phyloP scores from a whole-genome alignment of 768 basidiomycete genomes.

The Lentinula guzmanii region DNA sequence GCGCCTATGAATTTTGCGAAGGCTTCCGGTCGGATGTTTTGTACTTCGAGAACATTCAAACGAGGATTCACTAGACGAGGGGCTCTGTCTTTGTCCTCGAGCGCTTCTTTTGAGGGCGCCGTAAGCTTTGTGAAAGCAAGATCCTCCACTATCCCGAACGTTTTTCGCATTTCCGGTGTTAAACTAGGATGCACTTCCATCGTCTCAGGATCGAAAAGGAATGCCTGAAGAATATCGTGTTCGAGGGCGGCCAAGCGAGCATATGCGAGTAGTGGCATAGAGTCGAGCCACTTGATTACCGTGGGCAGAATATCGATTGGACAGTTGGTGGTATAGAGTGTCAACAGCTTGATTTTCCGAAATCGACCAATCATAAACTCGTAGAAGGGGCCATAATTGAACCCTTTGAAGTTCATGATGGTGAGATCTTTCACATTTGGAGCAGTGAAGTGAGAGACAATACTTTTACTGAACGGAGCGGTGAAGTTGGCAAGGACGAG shows the following conservation, averaged over 20 bases:
- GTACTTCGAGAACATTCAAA: constrained; percentile 9
- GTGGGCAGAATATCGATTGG: constrained; percentile 16
- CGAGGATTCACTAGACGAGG: constrained; percentile 23
- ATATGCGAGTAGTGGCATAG: constrained; percentile 51
- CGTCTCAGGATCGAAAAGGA: constrained; percentile 33
- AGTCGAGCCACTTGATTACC: constrained; percentile 46
- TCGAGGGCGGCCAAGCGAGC: constrained; percentile 42
- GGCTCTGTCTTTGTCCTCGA: constrained; percentile 3
- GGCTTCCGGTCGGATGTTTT: not conserved
- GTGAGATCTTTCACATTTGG: constrained; percentile 55
- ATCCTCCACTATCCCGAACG: not conserved
- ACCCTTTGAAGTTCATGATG: constrained; percentile 44
- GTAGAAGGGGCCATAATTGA: constrained; percentile 47
- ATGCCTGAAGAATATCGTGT: constrained; percentile 37
- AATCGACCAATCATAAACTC: constrained; percentile 39
- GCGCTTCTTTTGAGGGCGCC: not conserved
- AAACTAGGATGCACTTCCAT: constrained; percentile 4
- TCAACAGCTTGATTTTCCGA: constrained; percentile 48
- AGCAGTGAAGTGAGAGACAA: constrained; percentile 44
- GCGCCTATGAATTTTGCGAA: constrained; percentile 17
- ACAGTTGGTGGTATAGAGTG: constrained; percentile 38
- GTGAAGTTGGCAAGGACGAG: constrained; percentile 56
- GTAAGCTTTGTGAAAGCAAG: not conserved
- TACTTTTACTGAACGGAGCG: constrained; percentile 38
- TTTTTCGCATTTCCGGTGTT: not conserved